Conservation (phyloP, 495 filamentous ascomycete genomes). For the Polyplosphaeria fusca region DNA sequence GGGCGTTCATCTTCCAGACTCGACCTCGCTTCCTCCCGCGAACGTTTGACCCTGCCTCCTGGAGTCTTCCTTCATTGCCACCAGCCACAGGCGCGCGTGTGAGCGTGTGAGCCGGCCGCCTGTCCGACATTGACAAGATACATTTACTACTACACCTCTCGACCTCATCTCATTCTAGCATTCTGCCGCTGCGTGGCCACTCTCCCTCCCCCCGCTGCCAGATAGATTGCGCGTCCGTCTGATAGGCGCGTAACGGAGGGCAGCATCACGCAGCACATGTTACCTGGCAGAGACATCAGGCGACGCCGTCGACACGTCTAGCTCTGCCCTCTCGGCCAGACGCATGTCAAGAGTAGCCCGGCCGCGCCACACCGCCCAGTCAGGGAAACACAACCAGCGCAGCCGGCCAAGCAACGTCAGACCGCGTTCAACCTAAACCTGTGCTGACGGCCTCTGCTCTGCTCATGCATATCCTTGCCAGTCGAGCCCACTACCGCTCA, state of each 20-base stretch:
- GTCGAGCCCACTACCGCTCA: constrained; percentile 15
- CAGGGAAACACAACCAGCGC: constrained; percentile 19
- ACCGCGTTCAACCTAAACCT: constrained; percentile 2
- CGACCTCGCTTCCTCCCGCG: constrained; percentile 33
- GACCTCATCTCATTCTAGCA: no score
- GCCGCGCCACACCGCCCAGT: constrained; percentile 15
- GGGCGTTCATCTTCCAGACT: constrained; percentile 30
- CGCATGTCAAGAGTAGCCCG: constrained; percentile 23
- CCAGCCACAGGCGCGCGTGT: constrained; percentile 27
- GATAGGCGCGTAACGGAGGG: constrained; percentile 33
- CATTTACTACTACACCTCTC: no score
- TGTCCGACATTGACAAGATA: no score
- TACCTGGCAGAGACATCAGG: constrained; percentile 12
- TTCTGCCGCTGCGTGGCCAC: no score
- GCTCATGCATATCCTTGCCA: constrained; percentile 29
- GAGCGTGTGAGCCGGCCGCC: no score
- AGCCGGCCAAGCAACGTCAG: constrained; percentile 21
- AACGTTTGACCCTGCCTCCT: constrained; percentile 31
- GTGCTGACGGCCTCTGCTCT: constrained; percentile 25
- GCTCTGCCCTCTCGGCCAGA: constrained; percentile 21
- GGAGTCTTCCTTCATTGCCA: constrained; percentile 25
- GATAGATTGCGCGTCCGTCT: no score
- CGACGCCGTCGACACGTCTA: no score
- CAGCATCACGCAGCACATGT: constrained; percentile 19
- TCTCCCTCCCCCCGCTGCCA: no score